Conservation (phyloP, 2,329 filamentous ascomycete species). For the Calonectria multiphialidica region DNA sequence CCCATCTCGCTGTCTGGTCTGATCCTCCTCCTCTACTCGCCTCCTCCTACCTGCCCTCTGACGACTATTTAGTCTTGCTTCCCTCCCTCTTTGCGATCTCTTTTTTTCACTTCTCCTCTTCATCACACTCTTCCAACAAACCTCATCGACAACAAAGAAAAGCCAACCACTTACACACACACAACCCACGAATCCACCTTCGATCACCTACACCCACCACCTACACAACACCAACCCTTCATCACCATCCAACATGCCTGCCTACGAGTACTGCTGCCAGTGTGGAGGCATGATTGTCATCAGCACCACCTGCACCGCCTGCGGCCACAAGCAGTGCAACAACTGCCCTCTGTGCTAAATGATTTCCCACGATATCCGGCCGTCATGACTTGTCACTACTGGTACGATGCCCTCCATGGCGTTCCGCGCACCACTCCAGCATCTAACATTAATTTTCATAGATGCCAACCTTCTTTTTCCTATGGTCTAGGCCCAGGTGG, state of each 20-base stretch:
- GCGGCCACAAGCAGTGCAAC: conserved; percentile 63
- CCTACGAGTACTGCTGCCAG: conserved; percentile 66
- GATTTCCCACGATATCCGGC: background rate
- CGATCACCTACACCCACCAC: conserved; percentile 16
- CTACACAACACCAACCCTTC: conserved; percentile 24
- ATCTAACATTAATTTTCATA: background rate
- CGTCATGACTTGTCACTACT: conserved; percentile 16
- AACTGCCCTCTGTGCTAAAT: conserved; percentile 55
- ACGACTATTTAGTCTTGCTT: conserved; percentile 38
- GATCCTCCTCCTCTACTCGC: conserved; percentile 11
- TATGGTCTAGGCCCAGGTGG: background rate
- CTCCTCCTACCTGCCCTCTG: conserved; percentile 11
- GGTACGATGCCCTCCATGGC: background rate
- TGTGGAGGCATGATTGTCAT: conserved; percentile 69
- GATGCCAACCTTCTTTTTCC: background rate
- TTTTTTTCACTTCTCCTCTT: background rate
- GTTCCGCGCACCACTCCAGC: background rate
- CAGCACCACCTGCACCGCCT: conserved; percentile 65
- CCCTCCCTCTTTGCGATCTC: background rate
- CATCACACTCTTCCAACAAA: conserved; percentile 10
- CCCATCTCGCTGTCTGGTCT: conserved; percentile 10
- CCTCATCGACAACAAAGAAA: background rate
- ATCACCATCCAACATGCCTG: conserved; percentile 51
- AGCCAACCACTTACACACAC: background rate
- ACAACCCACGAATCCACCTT: background rate